Evolutionary conservation across 192 early-diverging fungal species (phyloP).

Genomic region (Coemansia sp.): DNA sequence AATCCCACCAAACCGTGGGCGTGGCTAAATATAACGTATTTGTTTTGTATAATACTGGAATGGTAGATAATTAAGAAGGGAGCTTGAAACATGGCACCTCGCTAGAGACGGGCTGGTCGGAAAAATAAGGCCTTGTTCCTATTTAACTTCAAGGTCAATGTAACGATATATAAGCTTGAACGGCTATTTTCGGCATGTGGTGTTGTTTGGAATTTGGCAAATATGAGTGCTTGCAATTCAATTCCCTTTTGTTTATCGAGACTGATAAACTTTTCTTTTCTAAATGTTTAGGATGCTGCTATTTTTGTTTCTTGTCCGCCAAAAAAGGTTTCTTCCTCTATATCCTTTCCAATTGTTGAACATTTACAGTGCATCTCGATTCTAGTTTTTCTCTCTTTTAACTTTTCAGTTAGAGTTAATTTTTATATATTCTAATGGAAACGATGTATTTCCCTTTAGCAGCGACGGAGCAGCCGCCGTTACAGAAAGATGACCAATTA

Average conservation of each 20-base stretch:
- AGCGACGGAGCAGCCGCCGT: background rate
- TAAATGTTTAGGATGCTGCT: background rate
- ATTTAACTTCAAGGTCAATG: background rate
- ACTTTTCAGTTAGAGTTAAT: background rate
- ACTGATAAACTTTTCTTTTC: background rate
- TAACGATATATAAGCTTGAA: background rate
- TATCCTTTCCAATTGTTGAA: background rate
- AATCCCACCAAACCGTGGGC: background rate
- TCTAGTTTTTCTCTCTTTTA: background rate
- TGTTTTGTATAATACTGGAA: background rate
- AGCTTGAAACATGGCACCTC: background rate
- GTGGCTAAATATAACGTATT: constrained; percentile 1
- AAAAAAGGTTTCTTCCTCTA: background rate
- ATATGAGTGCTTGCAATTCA: background rate
- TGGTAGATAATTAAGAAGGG: background rate
- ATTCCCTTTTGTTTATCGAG: background rate
- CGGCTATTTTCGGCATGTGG: background rate
- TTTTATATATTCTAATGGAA: background rate
- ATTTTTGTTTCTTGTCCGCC: background rate
- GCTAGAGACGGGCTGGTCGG: background rate
- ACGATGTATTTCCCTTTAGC: background rate
- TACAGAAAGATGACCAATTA: background rate
- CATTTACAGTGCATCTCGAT: background rate
- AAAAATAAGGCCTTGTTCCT: background rate
- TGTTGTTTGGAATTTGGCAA: background rate